Base-by-base conservation (phyloP, 2,329 filamentous ascomycete species). In the Acrocalymma vagum region DNA sequence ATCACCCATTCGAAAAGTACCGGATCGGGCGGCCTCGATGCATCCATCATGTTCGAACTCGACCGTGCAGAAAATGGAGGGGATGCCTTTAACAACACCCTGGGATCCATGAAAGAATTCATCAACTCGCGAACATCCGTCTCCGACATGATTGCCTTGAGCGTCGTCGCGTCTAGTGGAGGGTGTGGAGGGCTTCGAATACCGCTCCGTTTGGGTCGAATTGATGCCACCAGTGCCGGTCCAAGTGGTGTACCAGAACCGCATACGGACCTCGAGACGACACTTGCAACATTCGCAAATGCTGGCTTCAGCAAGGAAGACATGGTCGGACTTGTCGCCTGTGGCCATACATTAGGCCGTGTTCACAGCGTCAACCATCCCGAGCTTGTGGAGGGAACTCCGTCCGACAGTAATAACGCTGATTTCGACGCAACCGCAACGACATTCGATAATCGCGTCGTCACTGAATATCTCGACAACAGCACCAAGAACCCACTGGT, bases 11-110 rank as follows among this genome's bases (percentile, higher is more conserved):
- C 64, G 26, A 46, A 51, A 4, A 40, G 33, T 8, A 48, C 50
- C 7, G 62, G 62, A 1, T 58, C 52, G 1, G 63, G 62, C 23
- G 63, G 63, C 9, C 35, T 66, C 2, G 63, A 67, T 39, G 63
- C 58, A 5, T 61, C 55, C 21, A 63, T 67, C 18, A 56, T 55
- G 9, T 65, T 60, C 34, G 63, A 67, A 35, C 55, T 42, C 3
- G 34, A 45, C 9, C 48, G 54, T 11, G 38, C 32, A 10, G 55
- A 61, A 24, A 64, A 67, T 36, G 43, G 39, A 1, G 63, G 63
- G 10, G 41, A 41, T 34, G 60, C 55, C 2, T 65, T 66, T 48
- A 62, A 63, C 22, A 60, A 60, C 29, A 62, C 54, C 10, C 48
- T 66, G 16, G 48, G 51, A 8, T 62, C 53, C 35, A 59, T 56